Conservation (phyloP, 2,329 filamentous ascomycete species). For the Hypoxylon rubiginosum region DNA sequence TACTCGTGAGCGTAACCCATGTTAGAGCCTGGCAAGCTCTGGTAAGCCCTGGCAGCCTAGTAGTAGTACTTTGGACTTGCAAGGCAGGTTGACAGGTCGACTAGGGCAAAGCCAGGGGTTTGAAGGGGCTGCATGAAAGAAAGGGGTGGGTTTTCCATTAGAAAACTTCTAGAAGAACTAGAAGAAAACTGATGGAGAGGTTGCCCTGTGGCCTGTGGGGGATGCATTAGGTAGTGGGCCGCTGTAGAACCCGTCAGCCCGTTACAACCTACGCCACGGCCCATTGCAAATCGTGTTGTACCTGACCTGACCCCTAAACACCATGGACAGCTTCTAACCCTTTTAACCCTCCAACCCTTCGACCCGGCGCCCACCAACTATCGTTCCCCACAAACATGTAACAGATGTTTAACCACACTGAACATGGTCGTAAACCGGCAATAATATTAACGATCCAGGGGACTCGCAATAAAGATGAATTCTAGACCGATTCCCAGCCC, state of each 20-base stretch:
- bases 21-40: background rate
- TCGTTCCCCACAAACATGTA: constrained; percentile 33
- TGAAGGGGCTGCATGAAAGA: constrained; percentile 33
- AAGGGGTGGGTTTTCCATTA: constrained; percentile 32
- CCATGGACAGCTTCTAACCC: background rate
- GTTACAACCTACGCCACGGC: background rate
- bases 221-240: background rate
- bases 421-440: too few relatives aligned
- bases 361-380: background rate
- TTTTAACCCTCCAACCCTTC: too few relatives aligned
- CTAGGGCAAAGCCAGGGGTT: constrained; percentile 11
- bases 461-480: constrained; percentile 10
- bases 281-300: background rate
- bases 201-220: constrained; percentile 7
- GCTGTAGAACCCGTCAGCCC: background rate
- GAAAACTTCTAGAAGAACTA: constrained; percentile 46
- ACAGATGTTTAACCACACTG: constrained; percentile 28
- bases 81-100: background rate
- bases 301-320: background rate
- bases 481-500: constrained; percentile 23
- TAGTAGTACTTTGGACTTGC: background rate
- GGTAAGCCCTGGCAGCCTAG: background rate
- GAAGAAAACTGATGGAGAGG: constrained; percentile 36
- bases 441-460: constrained; percentile 17
- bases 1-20: constrained; percentile 13